phyloP scores from a whole-genome alignment of 2,329 filamentous ascomycete species.

The Kalmusia sp. region DNA sequence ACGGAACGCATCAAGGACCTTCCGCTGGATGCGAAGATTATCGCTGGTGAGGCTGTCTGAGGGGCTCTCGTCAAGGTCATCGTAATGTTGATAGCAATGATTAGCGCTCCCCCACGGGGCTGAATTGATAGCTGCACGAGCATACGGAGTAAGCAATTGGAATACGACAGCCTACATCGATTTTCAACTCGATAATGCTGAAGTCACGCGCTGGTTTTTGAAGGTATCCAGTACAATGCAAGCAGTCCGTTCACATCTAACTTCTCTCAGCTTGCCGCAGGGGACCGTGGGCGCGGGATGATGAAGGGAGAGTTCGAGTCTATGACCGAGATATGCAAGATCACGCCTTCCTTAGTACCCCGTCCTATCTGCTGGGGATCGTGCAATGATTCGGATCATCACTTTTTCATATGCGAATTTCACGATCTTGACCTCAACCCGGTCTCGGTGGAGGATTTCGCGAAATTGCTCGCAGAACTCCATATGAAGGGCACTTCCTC shows the following conservation, averaged over 20 bases:
- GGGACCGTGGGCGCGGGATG: background rate
- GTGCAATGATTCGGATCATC: background rate
- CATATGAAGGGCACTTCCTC: background rate
- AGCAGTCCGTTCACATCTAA: background rate
- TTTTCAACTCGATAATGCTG: background rate
- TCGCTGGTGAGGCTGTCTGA: too few species aligned
- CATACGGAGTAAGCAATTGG: background rate
- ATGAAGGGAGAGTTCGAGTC: background rate
- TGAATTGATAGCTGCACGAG: too few species aligned
- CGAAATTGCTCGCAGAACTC: background rate
- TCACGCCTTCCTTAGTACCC: background rate
- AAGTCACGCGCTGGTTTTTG: background rate
- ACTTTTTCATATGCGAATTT: conserved; percentile 1
- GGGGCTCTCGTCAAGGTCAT: too few species aligned
- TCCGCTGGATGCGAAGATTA: too few species aligned
- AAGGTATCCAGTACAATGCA: background rate
- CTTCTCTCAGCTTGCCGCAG: background rate
- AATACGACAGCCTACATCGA: background rate
- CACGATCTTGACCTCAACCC: background rate
- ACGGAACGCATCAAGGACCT: too few species aligned
- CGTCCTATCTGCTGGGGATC: background rate
- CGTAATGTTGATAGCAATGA: too few species aligned
- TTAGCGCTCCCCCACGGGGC: too few species aligned
- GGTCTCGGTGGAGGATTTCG: background rate
- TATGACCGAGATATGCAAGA: background rate